Conservation (phyloP, 2,329 filamentous ascomycete species). For the Camillea tinctor region DNA sequence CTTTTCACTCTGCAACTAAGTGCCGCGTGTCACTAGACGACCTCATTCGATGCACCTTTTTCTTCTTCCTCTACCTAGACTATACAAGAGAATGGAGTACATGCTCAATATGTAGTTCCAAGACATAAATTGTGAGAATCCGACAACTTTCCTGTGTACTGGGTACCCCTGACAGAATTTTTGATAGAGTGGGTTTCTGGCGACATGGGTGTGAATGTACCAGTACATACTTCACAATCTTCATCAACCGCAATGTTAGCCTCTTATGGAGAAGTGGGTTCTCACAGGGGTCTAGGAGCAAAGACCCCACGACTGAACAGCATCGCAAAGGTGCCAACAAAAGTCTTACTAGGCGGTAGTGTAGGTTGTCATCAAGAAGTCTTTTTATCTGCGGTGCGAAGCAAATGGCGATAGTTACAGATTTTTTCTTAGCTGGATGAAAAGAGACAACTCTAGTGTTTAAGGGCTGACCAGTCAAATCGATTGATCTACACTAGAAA, state of each 20-base stretch:
- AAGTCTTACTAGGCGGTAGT: not conserved
- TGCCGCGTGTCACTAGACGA: not conserved
- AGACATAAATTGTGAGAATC: not conserved
- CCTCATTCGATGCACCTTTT: constrained; percentile 2
- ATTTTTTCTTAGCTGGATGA: not conserved
- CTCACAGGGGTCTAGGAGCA: not conserved
- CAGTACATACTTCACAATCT: not conserved
- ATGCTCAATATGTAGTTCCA: not conserved
- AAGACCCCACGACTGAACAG: not conserved
- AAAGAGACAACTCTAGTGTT: not conserved
- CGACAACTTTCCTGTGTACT: not conserved
- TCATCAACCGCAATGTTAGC: not conserved
- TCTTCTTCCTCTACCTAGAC: not conserved
- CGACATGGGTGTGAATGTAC: not conserved
- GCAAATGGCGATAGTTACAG: not conserved
- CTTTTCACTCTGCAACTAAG: not conserved
- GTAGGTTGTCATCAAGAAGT: not conserved
- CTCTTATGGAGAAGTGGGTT: not conserved
- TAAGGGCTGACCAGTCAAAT: not conserved
- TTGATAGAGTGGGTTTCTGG: not conserved
- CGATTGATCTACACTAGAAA: not conserved
- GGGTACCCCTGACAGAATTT: not conserved
- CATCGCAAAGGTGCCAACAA: not conserved
- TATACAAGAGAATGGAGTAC: constrained; percentile 7
- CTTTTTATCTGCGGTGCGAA: not conserved